Evolutionary conservation across 768 basidiomycete species (phyloP).

Genomic region (Pleurotus cornucopiae): DNA sequence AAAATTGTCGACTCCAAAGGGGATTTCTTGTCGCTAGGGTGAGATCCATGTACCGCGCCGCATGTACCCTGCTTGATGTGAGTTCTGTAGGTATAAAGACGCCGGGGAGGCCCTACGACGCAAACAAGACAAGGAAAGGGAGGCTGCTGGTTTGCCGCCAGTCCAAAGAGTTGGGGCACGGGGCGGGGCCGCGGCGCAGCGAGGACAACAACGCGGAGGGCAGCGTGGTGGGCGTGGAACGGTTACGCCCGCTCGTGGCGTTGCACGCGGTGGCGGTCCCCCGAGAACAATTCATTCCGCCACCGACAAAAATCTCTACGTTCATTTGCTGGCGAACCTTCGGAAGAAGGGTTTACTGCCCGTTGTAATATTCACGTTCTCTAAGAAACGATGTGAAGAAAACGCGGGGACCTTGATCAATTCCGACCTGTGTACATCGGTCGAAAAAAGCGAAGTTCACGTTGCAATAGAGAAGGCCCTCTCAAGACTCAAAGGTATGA

Average conservation of each 20-base stretch:
- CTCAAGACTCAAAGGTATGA: constrained; percentile 80
- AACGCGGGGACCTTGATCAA: constrained; percentile 88
- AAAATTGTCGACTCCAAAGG: constrained; percentile 88
- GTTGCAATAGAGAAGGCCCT: constrained; percentile 90
- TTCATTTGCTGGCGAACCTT: constrained; percentile 83
- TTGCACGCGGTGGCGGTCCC: constrained; percentile 41
- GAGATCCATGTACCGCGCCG: constrained; percentile 7
- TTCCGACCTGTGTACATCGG: constrained; percentile 79
- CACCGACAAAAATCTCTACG: constrained; percentile 88
- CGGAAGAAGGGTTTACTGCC: constrained; percentile 85
- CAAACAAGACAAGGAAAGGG: constrained; percentile 98
- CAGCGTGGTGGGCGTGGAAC: constrained; percentile 33
- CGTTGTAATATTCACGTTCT: constrained; percentile 95
- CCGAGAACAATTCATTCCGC: constrained; percentile 60
- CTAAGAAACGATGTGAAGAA: constrained; percentile 96
- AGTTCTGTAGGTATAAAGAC: constrained; percentile 68
- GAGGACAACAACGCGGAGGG: constrained; percentile 54
- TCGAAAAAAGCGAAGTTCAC: constrained; percentile 97
- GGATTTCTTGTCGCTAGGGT: constrained; percentile 73
- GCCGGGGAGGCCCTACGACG: constrained; percentile 84
- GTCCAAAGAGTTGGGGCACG: constrained; percentile 82
- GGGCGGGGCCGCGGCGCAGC: constrained; percentile 53
- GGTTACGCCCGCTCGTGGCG: constrained; percentile 26
- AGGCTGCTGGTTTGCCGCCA: constrained; percentile 88
- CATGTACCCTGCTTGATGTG: background rate